These are phyloP conservation scores for Mucor plumbeus DNA, from an alignment of 371 early-diverging fungal genomes.

Conservation along the genomic window DNA sequence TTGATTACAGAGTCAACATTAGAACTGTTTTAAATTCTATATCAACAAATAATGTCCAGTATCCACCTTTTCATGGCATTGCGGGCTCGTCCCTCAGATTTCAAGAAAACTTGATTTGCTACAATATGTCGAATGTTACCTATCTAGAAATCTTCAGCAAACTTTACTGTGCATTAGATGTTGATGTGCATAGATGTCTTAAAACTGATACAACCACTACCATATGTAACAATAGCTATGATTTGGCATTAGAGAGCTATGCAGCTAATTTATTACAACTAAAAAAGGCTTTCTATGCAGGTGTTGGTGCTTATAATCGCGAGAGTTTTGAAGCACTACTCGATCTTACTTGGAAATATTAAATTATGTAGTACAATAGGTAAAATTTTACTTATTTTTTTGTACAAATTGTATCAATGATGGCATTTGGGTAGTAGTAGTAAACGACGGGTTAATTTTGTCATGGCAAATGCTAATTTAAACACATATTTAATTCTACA, in stretches of 20 bases:
- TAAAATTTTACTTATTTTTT: too few species aligned
- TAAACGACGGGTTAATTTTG: too few species aligned
- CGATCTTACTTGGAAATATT: not conserved
- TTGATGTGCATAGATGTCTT: not conserved
- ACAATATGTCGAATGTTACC: not conserved
- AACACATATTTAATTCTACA: too few species aligned
- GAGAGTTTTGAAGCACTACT: not conserved
- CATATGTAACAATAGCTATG: not conserved
- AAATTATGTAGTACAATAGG: too few species aligned
- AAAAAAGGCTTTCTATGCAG: not conserved
- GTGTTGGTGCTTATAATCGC: not conserved
- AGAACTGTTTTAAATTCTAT: not conserved
- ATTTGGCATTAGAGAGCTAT: not conserved
- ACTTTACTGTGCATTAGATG: not conserved
- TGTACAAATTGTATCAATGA: too few species aligned
- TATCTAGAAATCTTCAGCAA: not conserved
- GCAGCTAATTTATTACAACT: not conserved
- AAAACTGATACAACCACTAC: not conserved
- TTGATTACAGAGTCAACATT: too few species aligned
- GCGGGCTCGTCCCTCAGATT: not conserved
- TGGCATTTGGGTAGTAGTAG: too few species aligned
- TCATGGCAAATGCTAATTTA: too few species aligned
- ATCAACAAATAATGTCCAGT: not conserved
- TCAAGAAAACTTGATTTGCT: not conserved
- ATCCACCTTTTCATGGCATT: not conserved